These are phyloP conservation scores for Nigrospora osmanthi DNA, from an alignment of 2,329 filamentous ascomycete genomes.

Conservation along the genomic window DNA sequence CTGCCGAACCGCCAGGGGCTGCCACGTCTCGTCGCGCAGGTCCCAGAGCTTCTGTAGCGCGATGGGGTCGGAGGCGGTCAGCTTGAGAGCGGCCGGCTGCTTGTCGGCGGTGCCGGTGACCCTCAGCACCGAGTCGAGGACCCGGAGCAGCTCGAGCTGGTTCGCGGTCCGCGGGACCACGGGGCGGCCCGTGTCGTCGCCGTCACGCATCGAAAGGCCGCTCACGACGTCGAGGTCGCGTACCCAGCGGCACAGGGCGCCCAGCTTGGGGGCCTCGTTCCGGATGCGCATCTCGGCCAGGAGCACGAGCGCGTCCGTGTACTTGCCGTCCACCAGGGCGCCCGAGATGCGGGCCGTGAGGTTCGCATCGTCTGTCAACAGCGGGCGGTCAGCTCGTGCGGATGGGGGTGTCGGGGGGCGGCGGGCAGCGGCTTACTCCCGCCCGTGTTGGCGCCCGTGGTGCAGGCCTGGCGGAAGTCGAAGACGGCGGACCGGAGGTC, in stretches of 20 bases:
- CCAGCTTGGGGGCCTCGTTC: constrained; percentile 57
- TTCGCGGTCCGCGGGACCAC: constrained; percentile 28
- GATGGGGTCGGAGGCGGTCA: constrained; percentile 36
- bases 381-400: constrained; percentile 3
- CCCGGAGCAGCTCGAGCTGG: constrained; percentile 48
- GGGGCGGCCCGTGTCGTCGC: constrained; percentile 6
- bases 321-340: constrained; percentile 57
- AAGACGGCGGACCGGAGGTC: constrained; percentile 60
- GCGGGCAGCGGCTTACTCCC: constrained; percentile 21
- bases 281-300: constrained; percentile 64
- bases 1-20: constrained; percentile 40
- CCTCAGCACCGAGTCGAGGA: constrained; percentile 57
- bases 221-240: constrained; percentile 63
- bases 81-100: constrained; percentile 22
- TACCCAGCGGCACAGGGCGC: constrained; percentile 65
- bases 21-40: constrained; percentile 31
- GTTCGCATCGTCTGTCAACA: constrained; percentile 41
- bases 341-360: constrained; percentile 60
- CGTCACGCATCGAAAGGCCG: constrained; percentile 49
- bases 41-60: constrained; percentile 55
- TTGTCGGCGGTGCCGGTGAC: constrained; percentile 54
- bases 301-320: constrained; percentile 55
- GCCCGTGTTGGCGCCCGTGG: constrained; percentile 54
- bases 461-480: constrained; percentile 61
- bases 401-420: neutral